These are phyloP conservation scores for Dioszegia aurantiaca DNA, from an alignment of 768 basidiomycete genomes.

Conservation along the genomic window DNA sequence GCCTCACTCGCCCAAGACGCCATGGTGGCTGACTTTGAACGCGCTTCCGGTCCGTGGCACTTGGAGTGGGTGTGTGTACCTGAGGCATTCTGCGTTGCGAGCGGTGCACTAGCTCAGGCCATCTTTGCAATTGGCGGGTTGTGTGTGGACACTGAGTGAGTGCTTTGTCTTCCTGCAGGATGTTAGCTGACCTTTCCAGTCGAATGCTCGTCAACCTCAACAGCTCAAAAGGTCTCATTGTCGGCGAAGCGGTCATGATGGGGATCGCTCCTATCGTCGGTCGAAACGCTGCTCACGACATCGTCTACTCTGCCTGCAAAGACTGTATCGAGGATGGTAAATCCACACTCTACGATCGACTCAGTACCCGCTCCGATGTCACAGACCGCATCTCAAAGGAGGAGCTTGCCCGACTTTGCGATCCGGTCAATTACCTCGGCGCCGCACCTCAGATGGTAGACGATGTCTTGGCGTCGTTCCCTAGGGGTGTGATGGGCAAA, in stretches of 20 bases:
- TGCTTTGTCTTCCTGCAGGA: not conserved
- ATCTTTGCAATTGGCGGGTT: slow-evolving; percentile 9
- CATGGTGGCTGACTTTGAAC: slow-evolving; percentile 17
- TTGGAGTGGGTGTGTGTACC: slow-evolving; percentile 15
- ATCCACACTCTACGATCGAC: slow-evolving; percentile 3
- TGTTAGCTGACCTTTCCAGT: not conserved
- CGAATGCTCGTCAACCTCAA: slow-evolving; percentile 12
- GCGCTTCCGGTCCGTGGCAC: slow-evolving; percentile 18
- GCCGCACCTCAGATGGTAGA: slow-evolving; percentile 2
- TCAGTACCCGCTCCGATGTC: not conserved
- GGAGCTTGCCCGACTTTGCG: not conserved
- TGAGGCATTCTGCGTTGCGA: slow-evolving; percentile 12
- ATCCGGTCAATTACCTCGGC: slow-evolving; percentile 14
- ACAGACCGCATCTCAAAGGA: not conserved
- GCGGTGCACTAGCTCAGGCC: slow-evolving; percentile 4
- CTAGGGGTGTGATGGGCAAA: not conserved
- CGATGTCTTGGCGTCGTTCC: slow-evolving; percentile 1
- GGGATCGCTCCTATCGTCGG: slow-evolving; percentile 14
- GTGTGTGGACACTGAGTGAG: slow-evolving; percentile 9
- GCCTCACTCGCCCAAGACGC: slow-evolving; percentile 10
- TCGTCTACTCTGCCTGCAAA: slow-evolving; percentile 18
- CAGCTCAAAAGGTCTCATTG: slow-evolving; percentile 14
- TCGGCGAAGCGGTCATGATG: slow-evolving; percentile 18
- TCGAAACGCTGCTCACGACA: slow-evolving; percentile 14
- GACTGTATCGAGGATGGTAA: slow-evolving; percentile 12